Conservation (phyloP, 208 protist species). For the Wallacemonas sp. region DNA sequence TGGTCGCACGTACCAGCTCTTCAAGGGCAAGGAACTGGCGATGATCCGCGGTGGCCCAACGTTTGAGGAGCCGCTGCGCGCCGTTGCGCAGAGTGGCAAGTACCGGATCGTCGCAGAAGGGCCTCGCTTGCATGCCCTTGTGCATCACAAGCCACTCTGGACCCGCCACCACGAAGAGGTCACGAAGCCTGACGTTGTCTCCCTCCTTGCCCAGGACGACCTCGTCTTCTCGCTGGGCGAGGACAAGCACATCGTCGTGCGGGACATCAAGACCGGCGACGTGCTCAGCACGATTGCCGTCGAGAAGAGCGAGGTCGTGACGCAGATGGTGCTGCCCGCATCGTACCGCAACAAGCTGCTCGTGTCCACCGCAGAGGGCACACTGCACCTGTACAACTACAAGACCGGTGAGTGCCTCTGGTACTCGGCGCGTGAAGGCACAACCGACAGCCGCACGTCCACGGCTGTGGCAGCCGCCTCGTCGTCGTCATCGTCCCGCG, state of each 20-base stretch:
- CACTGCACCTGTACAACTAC: constrained; percentile 90
- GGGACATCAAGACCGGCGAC: constrained; percentile 60
- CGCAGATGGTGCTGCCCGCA: constrained; percentile 39
- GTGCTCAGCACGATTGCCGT: constrained; percentile 69
- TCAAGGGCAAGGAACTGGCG: constrained; percentile 77
- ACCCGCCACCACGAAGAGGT: constrained; percentile 47
- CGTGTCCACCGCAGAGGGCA: constrained; percentile 70
- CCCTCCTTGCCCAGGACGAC: constrained; percentile 76
- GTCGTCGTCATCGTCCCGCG: neutral
- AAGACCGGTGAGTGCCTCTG: constrained; percentile 73
- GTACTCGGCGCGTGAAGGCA: constrained; percentile 30
- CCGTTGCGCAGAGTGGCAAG: constrained; percentile 80
- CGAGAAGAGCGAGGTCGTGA: constrained; percentile 59
- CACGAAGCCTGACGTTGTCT: constrained; percentile 46
- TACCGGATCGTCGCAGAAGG: constrained; percentile 82
- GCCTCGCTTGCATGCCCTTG: constrained; percentile 67
- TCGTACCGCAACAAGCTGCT: constrained; percentile 90
- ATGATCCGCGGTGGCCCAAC: constrained; percentile 83
- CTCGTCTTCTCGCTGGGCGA: constrained; percentile 76
- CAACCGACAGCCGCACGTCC: neutral
- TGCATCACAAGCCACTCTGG: constrained; percentile 87
- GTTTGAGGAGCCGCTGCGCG: constrained; percentile 48
- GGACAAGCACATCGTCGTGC: constrained; percentile 75
- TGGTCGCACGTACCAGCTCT: constrained; percentile 82
- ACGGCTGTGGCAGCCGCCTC: neutral